These are phyloP conservation scores for Aspergillus viridinutans DNA, from an alignment of 2,329 filamentous ascomycete genomes.

Conservation along the genomic window DNA sequence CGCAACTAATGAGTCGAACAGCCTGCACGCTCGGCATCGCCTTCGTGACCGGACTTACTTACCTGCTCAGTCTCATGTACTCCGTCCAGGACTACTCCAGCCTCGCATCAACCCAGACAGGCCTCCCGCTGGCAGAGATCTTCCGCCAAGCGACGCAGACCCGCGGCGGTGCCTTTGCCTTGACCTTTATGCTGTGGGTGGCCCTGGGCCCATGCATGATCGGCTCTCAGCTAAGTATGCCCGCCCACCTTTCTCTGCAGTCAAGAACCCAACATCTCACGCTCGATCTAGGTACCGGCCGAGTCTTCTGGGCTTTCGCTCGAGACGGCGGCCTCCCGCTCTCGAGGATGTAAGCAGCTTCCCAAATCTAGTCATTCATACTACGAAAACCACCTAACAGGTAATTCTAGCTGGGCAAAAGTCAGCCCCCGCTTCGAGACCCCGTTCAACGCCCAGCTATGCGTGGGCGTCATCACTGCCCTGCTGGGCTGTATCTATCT, in stretches of 20 bases:
- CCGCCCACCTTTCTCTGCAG: slow-evolving; percentile 27
- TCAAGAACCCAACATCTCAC: background rate
- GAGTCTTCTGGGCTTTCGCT: slow-evolving; percentile 58
- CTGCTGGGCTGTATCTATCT: slow-evolving; percentile 63
- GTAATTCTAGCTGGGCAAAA: slow-evolving; percentile 34
- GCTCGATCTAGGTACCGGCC: slow-evolving; percentile 46
- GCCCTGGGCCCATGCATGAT: slow-evolving; percentile 32
- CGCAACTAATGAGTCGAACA: slow-evolving; percentile 13
- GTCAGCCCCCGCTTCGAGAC: slow-evolving; percentile 42
- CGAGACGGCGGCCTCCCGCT: slow-evolving; percentile 47
- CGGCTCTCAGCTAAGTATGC: slow-evolving; percentile 29
- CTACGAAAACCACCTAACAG: background rate
- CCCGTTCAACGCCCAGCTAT: slow-evolving; percentile 55
- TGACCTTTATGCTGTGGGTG: slow-evolving; percentile 43
- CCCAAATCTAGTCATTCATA: background rate
- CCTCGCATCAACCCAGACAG: slow-evolving; percentile 33
- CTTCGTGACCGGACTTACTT: slow-evolving; percentile 48
- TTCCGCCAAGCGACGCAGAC: slow-evolving; percentile 56
- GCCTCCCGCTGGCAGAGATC: slow-evolving; percentile 63
- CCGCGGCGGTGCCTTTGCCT: slow-evolving; percentile 47
- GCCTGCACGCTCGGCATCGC: slow-evolving; percentile 48
- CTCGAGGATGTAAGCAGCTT: slow-evolving; percentile 20
- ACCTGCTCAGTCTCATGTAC: slow-evolving; percentile 51
- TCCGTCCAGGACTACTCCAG: slow-evolving; percentile 47
- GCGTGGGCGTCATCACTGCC: slow-evolving; percentile 48